phyloP scores from a whole-genome alignment of 106 monocot species.

The Allium cepa region DNA sequence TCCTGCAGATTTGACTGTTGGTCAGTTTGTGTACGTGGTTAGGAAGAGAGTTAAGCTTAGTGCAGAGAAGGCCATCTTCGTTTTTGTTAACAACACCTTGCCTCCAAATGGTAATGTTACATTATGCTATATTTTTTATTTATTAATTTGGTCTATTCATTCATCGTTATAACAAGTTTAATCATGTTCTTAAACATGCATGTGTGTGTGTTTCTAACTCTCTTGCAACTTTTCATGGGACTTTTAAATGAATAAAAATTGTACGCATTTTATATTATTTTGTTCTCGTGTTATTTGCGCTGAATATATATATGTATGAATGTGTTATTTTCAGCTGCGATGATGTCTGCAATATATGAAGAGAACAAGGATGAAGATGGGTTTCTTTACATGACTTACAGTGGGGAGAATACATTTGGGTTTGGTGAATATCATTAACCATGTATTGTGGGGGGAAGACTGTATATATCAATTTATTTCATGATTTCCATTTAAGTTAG shows the following conservation, averaged over 20 bases:
- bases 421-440: not conserved
- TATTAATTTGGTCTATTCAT: too few relatives aligned
- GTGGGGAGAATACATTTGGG: slow-evolving; percentile 87
- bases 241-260: too few relatives aligned
- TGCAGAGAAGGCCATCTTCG: slow-evolving; percentile 86
- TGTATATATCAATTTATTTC: not conserved
- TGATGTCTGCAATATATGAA: slow-evolving; percentile 83
- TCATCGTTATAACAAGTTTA: too few relatives aligned
- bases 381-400: slow-evolving; percentile 93
- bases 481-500: not conserved
- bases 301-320: not conserved
- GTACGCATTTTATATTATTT: too few relatives aligned
- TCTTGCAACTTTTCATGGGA: too few relatives aligned
- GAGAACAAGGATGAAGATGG: slow-evolving; percentile 91
- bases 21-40: slow-evolving; percentile 92
- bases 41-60: slow-evolving; percentile 79
- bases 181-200: too few relatives aligned
- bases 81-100: slow-evolving; percentile 81
- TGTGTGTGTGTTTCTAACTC: too few relatives aligned
- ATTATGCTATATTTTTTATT: too few relatives aligned
- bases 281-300: too few relatives aligned
- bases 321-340: slow-evolving; percentile 38
- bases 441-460: not conserved
- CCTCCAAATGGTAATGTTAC: slow-evolving; percentile 57
- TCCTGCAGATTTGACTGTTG: slow-evolving; percentile 81